phyloP scores from a whole-genome alignment of 2,329 filamentous ascomycete genomes.

The Colletotrichum euphorbiae region DNA sequence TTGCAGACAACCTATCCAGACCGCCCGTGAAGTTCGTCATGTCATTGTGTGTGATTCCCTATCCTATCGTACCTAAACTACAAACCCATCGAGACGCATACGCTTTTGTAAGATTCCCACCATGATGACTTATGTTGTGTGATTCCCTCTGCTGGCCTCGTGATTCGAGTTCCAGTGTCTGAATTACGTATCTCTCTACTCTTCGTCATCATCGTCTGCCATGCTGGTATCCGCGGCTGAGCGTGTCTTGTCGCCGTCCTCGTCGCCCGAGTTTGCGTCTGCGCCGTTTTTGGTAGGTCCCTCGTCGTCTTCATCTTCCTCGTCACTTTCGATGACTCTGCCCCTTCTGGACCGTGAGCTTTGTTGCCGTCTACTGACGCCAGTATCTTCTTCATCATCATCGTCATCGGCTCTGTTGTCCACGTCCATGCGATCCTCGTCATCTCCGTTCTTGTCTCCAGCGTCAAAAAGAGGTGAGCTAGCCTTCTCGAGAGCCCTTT shows the following conservation, averaged over 20 bases:
- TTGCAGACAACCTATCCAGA: not conserved
- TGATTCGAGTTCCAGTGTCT: not conserved
- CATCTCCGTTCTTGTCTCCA: slow-evolving; percentile 45
- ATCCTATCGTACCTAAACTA: slow-evolving; percentile 35
- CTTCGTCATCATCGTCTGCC: slow-evolving; percentile 52
- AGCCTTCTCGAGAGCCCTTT: slow-evolving; percentile 54
- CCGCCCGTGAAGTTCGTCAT: slow-evolving; percentile 2
- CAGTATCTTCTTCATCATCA: slow-evolving; percentile 65
- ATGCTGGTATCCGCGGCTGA: slow-evolving; percentile 53
- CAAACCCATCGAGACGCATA: slow-evolving; percentile 23
- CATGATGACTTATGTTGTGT: slow-evolving; percentile 11
- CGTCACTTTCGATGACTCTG: slow-evolving; percentile 66
- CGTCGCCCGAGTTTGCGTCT: slow-evolving; percentile 41
- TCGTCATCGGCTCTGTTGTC: slow-evolving; percentile 55
- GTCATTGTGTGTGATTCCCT: slow-evolving; percentile 31
- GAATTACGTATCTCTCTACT: slow-evolving; percentile 37
- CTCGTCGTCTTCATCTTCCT: slow-evolving; percentile 59
- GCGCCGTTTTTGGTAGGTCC: slow-evolving; percentile 40
- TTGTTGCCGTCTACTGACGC: slow-evolving; percentile 58
- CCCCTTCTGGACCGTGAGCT: slow-evolving; percentile 62
- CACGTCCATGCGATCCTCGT: slow-evolving; percentile 64
- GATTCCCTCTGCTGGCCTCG: slow-evolving; percentile 12
- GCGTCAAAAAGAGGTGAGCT: slow-evolving; percentile 50
- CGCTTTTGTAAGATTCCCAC: slow-evolving; percentile 25
- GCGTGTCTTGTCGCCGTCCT: slow-evolving; percentile 44